Base-by-base conservation (phyloP, 1,284 basidiomycete species). In the Boletus hoseneyae region DNA sequence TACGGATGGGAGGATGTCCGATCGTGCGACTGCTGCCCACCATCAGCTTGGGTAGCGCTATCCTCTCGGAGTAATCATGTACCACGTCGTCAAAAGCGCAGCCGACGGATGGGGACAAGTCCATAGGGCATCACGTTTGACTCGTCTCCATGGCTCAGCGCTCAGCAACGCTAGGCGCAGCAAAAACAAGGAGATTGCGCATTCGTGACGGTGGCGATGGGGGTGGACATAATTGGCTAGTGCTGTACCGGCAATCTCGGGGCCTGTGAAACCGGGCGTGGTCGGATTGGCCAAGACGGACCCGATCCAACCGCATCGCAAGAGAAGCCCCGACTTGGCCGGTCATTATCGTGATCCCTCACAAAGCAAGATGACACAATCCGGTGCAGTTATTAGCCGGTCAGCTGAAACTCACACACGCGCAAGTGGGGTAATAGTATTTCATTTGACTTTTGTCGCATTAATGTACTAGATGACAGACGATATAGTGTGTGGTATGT, bases 401-500 rank as follows among this genome's bases (percentile, higher is more conserved):
- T 19, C 41, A 32, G 8, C 30, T 11, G 29, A 11, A 16, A 34
- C 23, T 6, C 11, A 30, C 29, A 13, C 25, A 23, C 9, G 11
- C 21, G 16, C 12, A 39, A 37, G 38, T 16, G 41, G 34, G 41
- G 53, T 34, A 38, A 8, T 21, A 36, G 18, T 40, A 32, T 47
- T 41, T 40, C 36, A 40, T 62, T 54, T 21, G n/a, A 29, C 3
- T 32, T 13, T 30, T 27, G 39, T 40, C 18, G 13, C 32, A 32
- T 32, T 39, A 56, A 2, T 42, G 23, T 46, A 45, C 40, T 40
- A 45, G 42, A 50, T 64, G 50, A 16, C 36, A 12, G 51, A 50
- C 0, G 25, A 29, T 29, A 34, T 35, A 7, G 5, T 4, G 32
- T 50, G 60, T 52, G 61, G 62, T 62, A 66, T 63, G 55, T 60